Percentiles rank a stretch among this genome's conserved stretches.
Conservation (phyloP, 192 early-diverging fungal species). For the Rhizoclosmatium globosum region DNA sequence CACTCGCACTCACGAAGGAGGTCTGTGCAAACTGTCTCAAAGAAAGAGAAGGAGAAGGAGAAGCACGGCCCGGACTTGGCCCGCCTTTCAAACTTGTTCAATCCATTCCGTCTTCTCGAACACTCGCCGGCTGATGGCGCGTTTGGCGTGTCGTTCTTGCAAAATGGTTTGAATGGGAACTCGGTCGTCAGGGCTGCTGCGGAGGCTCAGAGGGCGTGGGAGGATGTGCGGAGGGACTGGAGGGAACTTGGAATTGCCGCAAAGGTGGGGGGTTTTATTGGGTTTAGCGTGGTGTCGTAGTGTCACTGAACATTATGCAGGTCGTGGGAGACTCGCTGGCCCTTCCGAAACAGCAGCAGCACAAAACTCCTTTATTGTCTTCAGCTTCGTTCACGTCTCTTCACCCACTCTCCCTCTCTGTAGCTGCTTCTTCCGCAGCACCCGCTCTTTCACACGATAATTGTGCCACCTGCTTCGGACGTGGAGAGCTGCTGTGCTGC, state of each 20-base stretch:
- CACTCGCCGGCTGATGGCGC: conserved; percentile 18
- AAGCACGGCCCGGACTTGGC: no score
- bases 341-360: not conserved
- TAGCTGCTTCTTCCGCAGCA: not conserved
- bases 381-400: not conserved
- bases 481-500: conserved; percentile 59
- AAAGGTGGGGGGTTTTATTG: no score
- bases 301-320: not conserved
- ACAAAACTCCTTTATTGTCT: no score
- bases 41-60: no score
- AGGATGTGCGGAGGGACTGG: conserved; percentile 7
- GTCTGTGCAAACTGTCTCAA: no score
- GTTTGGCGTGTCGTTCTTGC: conserved; percentile 21
- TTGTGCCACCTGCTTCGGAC: conserved; percentile 61
- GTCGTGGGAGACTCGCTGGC: not conserved
- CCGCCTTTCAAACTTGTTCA: conserved; percentile 5
- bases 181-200: not conserved
- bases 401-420: not conserved
- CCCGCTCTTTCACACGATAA: conserved; percentile 47
- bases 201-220: conserved; percentile 17
- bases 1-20: no score
- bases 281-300: not conserved
- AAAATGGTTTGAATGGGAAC: conserved; percentile 9
- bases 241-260: not conserved
- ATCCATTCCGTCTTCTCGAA: conserved; percentile 24